These are phyloP conservation scores for Anaeramoeba ignava DNA, from an alignment of 78 protist species.

Conservation along the genomic window DNA sequence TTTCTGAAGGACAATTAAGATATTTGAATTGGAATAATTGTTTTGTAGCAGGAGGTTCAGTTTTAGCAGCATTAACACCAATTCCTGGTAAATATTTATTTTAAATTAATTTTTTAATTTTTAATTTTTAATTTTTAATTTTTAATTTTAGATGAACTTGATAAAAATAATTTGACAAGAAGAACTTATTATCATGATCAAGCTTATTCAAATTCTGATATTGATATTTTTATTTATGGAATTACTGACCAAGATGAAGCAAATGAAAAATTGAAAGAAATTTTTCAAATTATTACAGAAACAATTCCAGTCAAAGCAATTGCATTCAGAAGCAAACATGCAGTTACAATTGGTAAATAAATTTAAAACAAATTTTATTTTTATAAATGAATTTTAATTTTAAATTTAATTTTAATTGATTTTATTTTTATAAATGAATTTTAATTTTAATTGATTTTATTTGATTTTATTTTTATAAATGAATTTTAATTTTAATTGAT, in stretches of 20 bases:
- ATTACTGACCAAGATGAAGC: neutral
- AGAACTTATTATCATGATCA: neutral
- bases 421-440: too few relatives aligned
- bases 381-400: too few relatives aligned
- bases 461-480: too few relatives aligned
- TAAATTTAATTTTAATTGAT: too few relatives aligned
- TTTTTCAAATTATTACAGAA: neutral
- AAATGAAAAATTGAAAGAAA: neutral
- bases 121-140: neutral
- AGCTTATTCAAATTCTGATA: neutral
- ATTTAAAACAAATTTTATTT: too few relatives aligned
- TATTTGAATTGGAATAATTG: slow-evolving; percentile 5
- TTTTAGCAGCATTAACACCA: neutral
- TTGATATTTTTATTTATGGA: slow-evolving; percentile 13
- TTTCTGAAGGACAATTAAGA: neutral
- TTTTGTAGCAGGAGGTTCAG: slow-evolving; percentile 10
- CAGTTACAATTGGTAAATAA: neutral
- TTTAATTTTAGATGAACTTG: neutral
- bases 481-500: too few relatives aligned
- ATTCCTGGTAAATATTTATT: neutral
- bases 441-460: too few relatives aligned
- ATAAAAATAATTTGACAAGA: slow-evolving; percentile 1
- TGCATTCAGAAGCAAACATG: neutral
- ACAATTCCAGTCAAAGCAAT: neutral
- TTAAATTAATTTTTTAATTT: neutral